Conservation (phyloP, 2,329 filamentous ascomycete species). For the Tolypocladium paradoxum region DNA sequence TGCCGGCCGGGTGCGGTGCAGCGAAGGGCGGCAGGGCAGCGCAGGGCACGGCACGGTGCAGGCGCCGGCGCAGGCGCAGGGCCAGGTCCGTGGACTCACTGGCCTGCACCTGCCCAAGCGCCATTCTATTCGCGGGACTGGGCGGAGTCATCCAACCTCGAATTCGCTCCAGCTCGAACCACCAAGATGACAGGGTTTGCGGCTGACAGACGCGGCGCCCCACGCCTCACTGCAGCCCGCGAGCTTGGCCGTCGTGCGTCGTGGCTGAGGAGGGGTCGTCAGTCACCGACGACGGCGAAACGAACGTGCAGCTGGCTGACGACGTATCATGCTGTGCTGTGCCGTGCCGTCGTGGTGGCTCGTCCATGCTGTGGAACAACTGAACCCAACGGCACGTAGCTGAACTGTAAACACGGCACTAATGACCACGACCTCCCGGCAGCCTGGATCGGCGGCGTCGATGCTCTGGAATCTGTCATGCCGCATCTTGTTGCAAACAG, state of each 20-base stretch:
- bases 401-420: neutral
- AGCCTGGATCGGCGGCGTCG: neutral
- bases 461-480: neutral
- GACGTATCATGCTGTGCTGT: neutral
- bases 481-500: no score
- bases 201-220: neutral
- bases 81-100: constrained; percentile 1
- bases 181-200: neutral
- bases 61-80: neutral
- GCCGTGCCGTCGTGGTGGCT: no score
- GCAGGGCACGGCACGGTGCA: no score
- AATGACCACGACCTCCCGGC: neutral
- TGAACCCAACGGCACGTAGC: neutral
- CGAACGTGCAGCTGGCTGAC: neutral
- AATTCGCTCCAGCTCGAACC: no score
- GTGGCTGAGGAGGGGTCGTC: neutral
- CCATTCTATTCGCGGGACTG: neutral
- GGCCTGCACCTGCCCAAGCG: no score
- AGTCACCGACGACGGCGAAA: neutral
- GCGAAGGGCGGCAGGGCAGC: no score
- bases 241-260: neutral
- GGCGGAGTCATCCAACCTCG: no score
- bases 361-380: neutral
- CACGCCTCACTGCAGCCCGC: neutral
- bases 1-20: neutral